A percentile compares a stretch with the other conserved stretches of the same genome.
phyloP scores from a whole-genome alignment of 345 rosid species.

The Citrus mangshanensis region DNA sequence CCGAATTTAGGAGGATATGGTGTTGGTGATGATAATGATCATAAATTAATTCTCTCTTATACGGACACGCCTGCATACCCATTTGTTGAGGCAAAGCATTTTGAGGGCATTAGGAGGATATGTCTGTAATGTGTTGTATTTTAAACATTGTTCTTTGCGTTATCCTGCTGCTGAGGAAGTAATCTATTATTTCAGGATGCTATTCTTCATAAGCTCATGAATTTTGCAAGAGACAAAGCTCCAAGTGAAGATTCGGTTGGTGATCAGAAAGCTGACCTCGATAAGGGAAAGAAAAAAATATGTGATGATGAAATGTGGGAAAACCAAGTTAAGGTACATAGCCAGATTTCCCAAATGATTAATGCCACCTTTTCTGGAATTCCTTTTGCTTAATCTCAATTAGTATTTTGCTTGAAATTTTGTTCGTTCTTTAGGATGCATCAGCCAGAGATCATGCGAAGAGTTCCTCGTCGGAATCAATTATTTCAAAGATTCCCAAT shows the following conservation, averaged over 20 bases:
- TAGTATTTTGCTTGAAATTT: background rate
- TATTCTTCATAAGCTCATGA: constrained; percentile 26
- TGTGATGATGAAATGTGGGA: constrained; percentile 15
- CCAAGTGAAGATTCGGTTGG: constrained; percentile 10
- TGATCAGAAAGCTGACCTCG: constrained; percentile 13
- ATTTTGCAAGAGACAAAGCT: constrained; percentile 24
- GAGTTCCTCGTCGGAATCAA: constrained; percentile 30
- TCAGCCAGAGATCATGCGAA: constrained; percentile 28
- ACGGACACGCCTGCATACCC: background rate
- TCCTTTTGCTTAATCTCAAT: background rate
- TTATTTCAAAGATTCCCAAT: constrained; percentile 19
- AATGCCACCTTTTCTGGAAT: background rate
- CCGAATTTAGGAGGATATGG: too few species aligned
- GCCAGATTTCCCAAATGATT: background rate
- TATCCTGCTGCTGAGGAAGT: background rate
- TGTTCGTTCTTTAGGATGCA: constrained; percentile 31
- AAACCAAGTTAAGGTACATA: constrained; percentile 18
- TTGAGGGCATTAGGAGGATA: background rate
- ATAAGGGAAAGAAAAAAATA: constrained; percentile 40
- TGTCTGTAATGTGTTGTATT: background rate
- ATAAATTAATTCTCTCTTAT: background rate
- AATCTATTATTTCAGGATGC: constrained; percentile 22
- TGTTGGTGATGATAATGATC: background rate
- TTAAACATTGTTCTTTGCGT: background rate
- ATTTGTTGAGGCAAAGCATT: background rate